Percentiles rank a stretch among this genome's conserved stretches.
phyloP scores from a whole-genome alignment of 305 asterid species.

The Withania somnifera region DNA sequence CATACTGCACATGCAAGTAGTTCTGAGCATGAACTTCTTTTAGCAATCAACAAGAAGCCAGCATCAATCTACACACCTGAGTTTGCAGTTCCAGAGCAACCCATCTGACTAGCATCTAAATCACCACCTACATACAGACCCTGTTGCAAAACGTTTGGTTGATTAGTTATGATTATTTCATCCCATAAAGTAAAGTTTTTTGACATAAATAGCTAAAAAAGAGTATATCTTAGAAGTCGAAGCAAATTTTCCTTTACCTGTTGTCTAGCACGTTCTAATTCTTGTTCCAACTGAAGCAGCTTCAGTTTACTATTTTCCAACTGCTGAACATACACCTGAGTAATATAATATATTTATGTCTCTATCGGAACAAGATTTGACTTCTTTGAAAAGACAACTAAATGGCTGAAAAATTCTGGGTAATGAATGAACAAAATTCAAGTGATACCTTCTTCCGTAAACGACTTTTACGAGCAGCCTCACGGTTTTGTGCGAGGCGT shows the following conservation, averaged over 20 bases:
- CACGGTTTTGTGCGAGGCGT: constrained; percentile 91
- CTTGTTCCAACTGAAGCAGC: constrained; percentile 82
- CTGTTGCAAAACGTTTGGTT: constrained; percentile 27
- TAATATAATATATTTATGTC: constrained; percentile 2
- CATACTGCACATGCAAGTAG: no score
- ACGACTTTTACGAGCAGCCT: constrained; percentile 93
- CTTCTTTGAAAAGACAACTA: background rate
- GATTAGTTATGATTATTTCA: constrained; percentile 11
- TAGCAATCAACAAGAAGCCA: background rate
- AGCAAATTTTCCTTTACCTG: constrained; percentile 36
- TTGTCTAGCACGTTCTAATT: constrained; percentile 60
- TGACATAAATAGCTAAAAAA: background rate
- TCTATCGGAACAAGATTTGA: background rate
- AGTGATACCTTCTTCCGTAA: constrained; percentile 62
- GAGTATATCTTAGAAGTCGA: background rate
- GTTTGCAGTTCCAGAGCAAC: constrained; percentile 38
- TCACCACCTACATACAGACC: constrained; percentile 35
- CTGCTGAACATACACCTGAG: constrained; percentile 93
- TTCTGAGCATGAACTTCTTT: background rate
- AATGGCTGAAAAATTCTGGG: background rate
- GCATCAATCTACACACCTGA: constrained; percentile 46
- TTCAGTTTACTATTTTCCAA: constrained; percentile 68
- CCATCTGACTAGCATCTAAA: constrained; percentile 45
- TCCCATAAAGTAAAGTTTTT: background rate
- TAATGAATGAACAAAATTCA: background rate